Percentiles rank a stretch among this genome's conserved stretches.
These are phyloP conservation scores for Rhytidhysteron rufulum DNA, from an alignment of 2,329 filamentous ascomycete species.

Conservation along the genomic window DNA sequence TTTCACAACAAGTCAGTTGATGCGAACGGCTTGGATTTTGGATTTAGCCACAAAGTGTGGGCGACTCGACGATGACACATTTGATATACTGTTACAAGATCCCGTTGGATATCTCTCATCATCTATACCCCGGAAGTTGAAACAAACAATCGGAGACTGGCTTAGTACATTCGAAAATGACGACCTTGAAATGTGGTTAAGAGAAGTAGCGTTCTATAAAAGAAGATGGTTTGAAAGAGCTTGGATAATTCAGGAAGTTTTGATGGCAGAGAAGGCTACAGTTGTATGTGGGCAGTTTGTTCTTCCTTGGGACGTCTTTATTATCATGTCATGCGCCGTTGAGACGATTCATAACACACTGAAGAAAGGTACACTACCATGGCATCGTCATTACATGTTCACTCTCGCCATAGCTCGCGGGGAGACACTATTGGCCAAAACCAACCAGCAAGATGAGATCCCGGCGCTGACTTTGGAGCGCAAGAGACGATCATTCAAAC, in stretches of 20 bases:
- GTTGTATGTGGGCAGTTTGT: slow-evolving; percentile 1
- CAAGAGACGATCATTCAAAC: neutral
- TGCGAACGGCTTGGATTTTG: neutral
- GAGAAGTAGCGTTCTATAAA: neutral
- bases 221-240: slow-evolving; percentile 1
- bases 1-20: neutral
- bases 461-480: neutral
- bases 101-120: neutral
- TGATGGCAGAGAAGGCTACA: neutral
- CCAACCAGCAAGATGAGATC: neutral
- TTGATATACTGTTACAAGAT: neutral
- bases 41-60: neutral
- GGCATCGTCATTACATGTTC: neutral
- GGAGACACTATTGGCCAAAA: neutral
- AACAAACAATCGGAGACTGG: neutral
- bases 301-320: neutral
- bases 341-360: neutral
- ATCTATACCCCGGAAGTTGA: neutral
- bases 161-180: neutral
- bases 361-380: neutral
- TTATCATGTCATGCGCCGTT: neutral
- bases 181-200: neutral
- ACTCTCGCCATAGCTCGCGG: neutral
- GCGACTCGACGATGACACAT: neutral
- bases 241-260: neutral